Base-by-base conservation (phyloP, 2,329 filamentous ascomycete genomes). In the Hortaea sp. region DNA sequence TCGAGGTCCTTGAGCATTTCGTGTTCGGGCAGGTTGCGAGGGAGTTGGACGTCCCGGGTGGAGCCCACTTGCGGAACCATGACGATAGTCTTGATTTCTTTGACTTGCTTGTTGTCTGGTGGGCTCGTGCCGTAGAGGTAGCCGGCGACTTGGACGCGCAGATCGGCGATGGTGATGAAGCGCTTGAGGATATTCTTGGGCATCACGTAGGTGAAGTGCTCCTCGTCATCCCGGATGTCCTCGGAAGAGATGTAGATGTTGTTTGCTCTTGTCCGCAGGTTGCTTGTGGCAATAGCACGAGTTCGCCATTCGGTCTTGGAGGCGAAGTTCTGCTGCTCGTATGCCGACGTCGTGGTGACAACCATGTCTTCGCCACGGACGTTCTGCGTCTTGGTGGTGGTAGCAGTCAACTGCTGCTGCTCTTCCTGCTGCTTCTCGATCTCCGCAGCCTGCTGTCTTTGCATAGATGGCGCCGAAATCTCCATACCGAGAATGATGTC, bases 401-500 rank as follows among this genome's bases (percentile, higher is more conserved):
- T 90, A 10, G 92, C 92, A 29, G 92, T 98, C 58, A 98, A 77
- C 64, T 98, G 92, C 63, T 88, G 84, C 67, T 95, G 88, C 64
- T 98, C 92, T 64, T 95, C 84, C 65, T 97, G 88, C 68, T 97
- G 92, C 76, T 95, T 95, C 73, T 98, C 94, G 57, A 98, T 95
- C 67, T 98, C 92, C 50, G 92, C 90, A 12, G 92, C 92, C 68
- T 97, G 92, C 68, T 98, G 94, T 62, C 94, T 83, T 71, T 98
- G 92, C 82, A 98, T 85, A 1, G 90, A 97, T 27, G 92, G 92
- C 29, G 92, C 94, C 49, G 88, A 95, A 49, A 98, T 98, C 66
- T 98, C 94, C 94, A 98, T 98, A 77, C 92, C 92, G 53, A 98
- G 71, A 58, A 98, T 98, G 60, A 98, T 97, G 63, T 98, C 92